Base-by-base conservation (phyloP, 192 early-diverging fungal genomes). In the Pilaira anomala region DNA sequence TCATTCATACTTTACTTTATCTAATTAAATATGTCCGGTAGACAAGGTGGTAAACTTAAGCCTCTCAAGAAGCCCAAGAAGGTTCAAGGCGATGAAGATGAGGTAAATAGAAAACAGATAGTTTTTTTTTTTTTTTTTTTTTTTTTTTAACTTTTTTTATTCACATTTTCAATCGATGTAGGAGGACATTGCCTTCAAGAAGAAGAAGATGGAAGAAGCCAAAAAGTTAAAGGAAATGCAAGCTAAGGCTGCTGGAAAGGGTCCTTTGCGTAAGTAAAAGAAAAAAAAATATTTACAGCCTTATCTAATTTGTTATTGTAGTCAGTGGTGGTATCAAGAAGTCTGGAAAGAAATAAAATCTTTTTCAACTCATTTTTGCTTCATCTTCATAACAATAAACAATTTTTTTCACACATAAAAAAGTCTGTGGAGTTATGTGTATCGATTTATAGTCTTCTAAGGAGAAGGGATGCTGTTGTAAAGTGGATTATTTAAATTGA, bases 31-130 rank as follows among this genome's bases (percentile, higher is more conserved):
- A 82, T 82, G 80, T 82, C 80, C 22, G 80, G 80, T 65, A 72
- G 80, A 53, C 80, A 82, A 82, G 91, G 91, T 76, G 91, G 91
- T 78, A 93, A 93, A 78, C 79, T 86, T 41, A 93, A 93, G 88
- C 93, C 93, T 57, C 80, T 95, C 51, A 95, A 93, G 91, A 79
- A 78, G 24, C 74, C 89, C 70, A 93, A 93, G 87, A 88, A 88
- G 81, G 76, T 66, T 48, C 33, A 62, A 49, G 91, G 89, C 0
- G 25, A 78, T 19, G 89, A 92, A 71, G 89, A 92, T 26, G 81
- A 79, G 66, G 29, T 44, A 45, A 39, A 19, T 25, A 22, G 11
- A 46, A 54, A 24, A 30, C 18, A 30, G 22, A 8, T 4, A 28
- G 4, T 28, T n/a, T 21, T n/a, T 14, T 44, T 28, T 59, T 16